phyloP scores from a whole-genome alignment of 2,329 filamentous ascomycete genomes.

The Calonectria pseudoreteaudii region DNA sequence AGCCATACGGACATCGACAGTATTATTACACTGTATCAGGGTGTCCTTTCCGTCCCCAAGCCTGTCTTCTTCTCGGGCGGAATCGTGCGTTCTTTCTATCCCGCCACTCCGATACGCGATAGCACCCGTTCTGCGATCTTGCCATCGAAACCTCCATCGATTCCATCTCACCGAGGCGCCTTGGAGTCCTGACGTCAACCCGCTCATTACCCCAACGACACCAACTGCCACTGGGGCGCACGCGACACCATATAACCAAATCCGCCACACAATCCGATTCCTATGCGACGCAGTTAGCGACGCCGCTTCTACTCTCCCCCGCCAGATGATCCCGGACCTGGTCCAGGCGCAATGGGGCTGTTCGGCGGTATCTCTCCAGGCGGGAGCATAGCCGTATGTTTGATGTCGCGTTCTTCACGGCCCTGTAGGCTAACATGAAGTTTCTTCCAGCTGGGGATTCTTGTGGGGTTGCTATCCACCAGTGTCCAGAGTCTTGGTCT shows the following conservation, averaged over 20 bases:
- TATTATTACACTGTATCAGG: not conserved
- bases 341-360: conserved; percentile 71
- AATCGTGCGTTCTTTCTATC: not conserved
- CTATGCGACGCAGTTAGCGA: conserved; percentile 41
- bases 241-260: not conserved
- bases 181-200: conserved; percentile 29
- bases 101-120: conserved; percentile 12
- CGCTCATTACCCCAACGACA: conserved; percentile 20
- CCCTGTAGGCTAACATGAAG: conserved; percentile 33
- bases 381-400: conserved; percentile 79
- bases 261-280: conserved; percentile 21
- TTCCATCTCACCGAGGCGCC: not conserved
- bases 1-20: conserved; percentile 28
- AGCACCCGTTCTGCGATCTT: conserved; percentile 19
- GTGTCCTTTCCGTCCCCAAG: not conserved
- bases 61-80: conserved; percentile 27
- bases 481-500: conserved; percentile 95
- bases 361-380: conserved; percentile 81
- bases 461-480: conserved; percentile 93
- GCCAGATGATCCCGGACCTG: conserved; percentile 61
- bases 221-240: not conserved
- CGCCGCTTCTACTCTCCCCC: conserved; percentile 38
- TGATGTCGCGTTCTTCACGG: not conserved
- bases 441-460: conserved; percentile 79
- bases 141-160: conserved; percentile 18